A percentile compares a stretch with the other conserved stretches of the same genome.
These are phyloP conservation scores for Chytriomyces sp. DNA, from an alignment of 192 early-diverging fungal species.

Conservation along the genomic window DNA sequence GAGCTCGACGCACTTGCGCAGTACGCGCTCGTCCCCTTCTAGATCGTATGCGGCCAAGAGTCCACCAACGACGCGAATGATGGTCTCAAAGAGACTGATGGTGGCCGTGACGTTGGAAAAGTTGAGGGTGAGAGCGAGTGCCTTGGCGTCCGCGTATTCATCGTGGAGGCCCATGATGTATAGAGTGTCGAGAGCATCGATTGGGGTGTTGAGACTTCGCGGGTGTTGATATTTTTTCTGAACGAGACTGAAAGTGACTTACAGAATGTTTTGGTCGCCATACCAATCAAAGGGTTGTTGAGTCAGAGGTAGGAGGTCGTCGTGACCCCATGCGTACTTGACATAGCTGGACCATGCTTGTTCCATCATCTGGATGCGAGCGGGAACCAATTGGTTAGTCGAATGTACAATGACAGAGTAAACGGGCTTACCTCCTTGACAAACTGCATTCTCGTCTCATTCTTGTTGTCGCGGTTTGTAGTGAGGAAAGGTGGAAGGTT, in stretches of 20 bases:
- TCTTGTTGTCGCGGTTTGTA: not conserved
- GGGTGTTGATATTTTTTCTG: too few species aligned
- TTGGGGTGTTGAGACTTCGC: slow-evolving; percentile 68
- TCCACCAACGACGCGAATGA: slow-evolving; percentile 81
- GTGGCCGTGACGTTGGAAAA: slow-evolving; percentile 35
- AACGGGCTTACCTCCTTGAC: slow-evolving; percentile 1
- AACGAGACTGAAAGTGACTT: too few species aligned
- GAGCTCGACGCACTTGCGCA: slow-evolving; percentile 77
- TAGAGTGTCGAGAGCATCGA: slow-evolving; percentile 88
- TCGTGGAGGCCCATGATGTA: slow-evolving; percentile 81
- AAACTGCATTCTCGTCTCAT: slow-evolving; percentile 12
- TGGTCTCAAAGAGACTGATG: slow-evolving; percentile 81
- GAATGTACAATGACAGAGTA: not conserved
- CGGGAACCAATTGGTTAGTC: not conserved
- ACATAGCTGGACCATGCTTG: slow-evolving; percentile 73
- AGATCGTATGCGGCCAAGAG: slow-evolving; percentile 86
- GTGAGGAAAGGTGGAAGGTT: slow-evolving; percentile 16
- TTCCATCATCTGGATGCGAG: slow-evolving; percentile 15
- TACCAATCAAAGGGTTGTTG: slow-evolving; percentile 43
- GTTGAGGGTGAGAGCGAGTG: slow-evolving; percentile 65
- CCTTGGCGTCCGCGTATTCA: slow-evolving; percentile 74
- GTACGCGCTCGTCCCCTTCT: slow-evolving; percentile 65
- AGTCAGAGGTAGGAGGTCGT: slow-evolving; percentile 53
- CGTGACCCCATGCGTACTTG: slow-evolving; percentile 77
- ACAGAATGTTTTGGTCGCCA: slow-evolving; percentile 34